Conservation (phyloP, 441 rosid species). For the Erodium moschatum region DNA sequence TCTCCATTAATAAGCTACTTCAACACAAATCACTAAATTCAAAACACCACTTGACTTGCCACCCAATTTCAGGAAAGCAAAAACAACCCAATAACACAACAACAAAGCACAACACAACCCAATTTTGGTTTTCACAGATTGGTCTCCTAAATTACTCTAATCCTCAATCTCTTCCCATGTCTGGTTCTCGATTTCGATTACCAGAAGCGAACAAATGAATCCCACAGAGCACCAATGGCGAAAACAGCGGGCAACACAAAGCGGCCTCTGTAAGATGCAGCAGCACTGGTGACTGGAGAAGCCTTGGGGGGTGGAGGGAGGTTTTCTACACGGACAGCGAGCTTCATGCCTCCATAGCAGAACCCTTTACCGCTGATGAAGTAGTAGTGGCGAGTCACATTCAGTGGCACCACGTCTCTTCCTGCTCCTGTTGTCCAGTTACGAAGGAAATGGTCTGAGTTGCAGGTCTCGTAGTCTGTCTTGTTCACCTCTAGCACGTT, state of each 20-base stretch:
- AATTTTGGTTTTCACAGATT: neutral
- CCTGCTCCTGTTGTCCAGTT: constrained; percentile 84
- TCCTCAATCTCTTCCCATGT: neutral
- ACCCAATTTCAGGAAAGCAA: neutral
- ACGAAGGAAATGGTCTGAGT: constrained; percentile 50
- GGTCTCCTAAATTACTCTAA: neutral
- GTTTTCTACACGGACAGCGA: constrained; percentile 50
- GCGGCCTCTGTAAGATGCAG: constrained; percentile 23
- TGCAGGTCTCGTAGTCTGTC: constrained; percentile 62
- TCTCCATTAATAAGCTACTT: too few relatives aligned
- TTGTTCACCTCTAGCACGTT: constrained; percentile 83
- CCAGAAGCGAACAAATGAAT: constrained; percentile 35
- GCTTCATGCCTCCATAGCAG: constrained; percentile 74
- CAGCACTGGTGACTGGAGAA: neutral
- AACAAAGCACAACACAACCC: neutral
- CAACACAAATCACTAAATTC: neutral
- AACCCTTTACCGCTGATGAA: constrained; percentile 78
- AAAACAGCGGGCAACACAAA: constrained; percentile 39
- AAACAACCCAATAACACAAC: neutral
- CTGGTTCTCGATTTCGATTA: constrained; percentile 14
- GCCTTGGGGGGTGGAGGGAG: constrained; percentile 55
- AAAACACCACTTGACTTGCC: neutral
- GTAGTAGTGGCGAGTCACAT: constrained; percentile 61
- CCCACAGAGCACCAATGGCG: constrained; percentile 43
- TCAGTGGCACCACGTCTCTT: constrained; percentile 77